phyloP scores from a whole-genome alignment of 169 alveolate species.

The Cytauxzoon felis region DNA sequence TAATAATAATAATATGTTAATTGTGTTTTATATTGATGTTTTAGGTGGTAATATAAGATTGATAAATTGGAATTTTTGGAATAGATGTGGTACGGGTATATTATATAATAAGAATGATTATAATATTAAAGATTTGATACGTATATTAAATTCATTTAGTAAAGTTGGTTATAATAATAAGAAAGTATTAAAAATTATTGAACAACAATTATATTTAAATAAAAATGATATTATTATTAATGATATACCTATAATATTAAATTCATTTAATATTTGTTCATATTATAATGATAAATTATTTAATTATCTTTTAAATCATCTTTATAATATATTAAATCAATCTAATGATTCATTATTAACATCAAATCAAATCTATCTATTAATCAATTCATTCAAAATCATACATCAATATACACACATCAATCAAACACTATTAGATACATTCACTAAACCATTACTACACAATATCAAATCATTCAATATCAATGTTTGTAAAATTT shows the following conservation, averaged over 20 bases:
- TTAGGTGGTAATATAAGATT: slow-evolving; percentile 5
- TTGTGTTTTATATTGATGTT: not conserved
- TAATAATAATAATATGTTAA: no score
- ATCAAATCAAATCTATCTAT: no score
- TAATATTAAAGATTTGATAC: not conserved
- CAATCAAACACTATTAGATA: no score
- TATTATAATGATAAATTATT: slow-evolving; percentile 4
- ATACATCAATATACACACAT: no score
- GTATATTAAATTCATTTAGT: slow-evolving; percentile 8
- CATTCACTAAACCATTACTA: no score
- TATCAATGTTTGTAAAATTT: no score
- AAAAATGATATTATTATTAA: not conserved
- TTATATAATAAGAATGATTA: slow-evolving; percentile 1
- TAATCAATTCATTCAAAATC: no score
- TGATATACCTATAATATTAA: not conserved
- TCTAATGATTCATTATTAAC: no score
- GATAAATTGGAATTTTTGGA: slow-evolving; percentile 26
- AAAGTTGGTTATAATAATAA: slow-evolving; percentile 6
- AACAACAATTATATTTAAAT: not conserved
- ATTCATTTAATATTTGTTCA: slow-evolving; percentile 2
- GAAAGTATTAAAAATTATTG: not conserved
- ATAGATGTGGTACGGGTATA: slow-evolving; percentile 30
- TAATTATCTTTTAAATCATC: no score
- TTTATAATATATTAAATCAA: no score
- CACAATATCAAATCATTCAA: no score